Evolutionary conservation across 1,284 basidiomycete species (phyloP).

Genomic region (Melampsora larici-populina): DNA sequence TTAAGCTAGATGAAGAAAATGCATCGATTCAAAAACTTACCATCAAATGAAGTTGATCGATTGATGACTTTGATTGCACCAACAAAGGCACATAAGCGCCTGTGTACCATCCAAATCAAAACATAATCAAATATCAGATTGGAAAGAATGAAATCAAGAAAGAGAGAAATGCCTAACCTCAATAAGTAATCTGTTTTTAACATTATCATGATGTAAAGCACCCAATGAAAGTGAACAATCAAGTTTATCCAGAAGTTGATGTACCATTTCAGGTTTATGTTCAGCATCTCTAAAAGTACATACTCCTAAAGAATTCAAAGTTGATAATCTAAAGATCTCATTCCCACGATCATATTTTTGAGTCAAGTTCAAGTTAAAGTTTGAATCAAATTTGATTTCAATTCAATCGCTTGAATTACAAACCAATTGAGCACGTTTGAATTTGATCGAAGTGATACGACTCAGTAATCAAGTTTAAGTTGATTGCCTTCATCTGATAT

Average conservation of each 20-base stretch:
- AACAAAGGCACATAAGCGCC: slow-evolving; percentile 32
- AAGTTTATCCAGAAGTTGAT: slow-evolving; percentile 27
- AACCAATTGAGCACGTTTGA: slow-evolving; percentile 29
- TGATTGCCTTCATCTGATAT: slow-evolving; percentile 17
- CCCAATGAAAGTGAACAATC: too few species aligned
- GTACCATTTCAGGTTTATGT: slow-evolving; percentile 36
- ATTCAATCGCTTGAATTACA: slow-evolving; percentile 10
- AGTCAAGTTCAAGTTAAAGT: slow-evolving; percentile 15
- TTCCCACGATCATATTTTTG: slow-evolving; percentile 16
- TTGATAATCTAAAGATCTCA: slow-evolving; percentile 28
- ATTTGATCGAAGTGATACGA: slow-evolving; percentile 27
- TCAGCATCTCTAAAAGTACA: slow-evolving; percentile 37
- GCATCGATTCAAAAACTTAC: neutral
- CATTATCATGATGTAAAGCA: slow-evolving; percentile 11
- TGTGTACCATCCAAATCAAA: too few species aligned
- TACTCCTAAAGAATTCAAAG: slow-evolving; percentile 22
- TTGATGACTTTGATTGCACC: slow-evolving; percentile 40
- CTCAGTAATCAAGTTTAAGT: slow-evolving; percentile 17
- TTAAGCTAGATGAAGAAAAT: too few species aligned
- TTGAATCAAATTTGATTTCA: slow-evolving; percentile 8
- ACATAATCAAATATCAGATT: neutral
- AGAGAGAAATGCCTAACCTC: neutral
- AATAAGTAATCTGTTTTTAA: too few species aligned
- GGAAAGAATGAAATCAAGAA: neutral
- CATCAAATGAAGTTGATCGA: slow-evolving; percentile 31